These are phyloP conservation scores for Cladosporium velox DNA, from an alignment of 2,329 filamentous ascomycete species.

Conservation along the genomic window DNA sequence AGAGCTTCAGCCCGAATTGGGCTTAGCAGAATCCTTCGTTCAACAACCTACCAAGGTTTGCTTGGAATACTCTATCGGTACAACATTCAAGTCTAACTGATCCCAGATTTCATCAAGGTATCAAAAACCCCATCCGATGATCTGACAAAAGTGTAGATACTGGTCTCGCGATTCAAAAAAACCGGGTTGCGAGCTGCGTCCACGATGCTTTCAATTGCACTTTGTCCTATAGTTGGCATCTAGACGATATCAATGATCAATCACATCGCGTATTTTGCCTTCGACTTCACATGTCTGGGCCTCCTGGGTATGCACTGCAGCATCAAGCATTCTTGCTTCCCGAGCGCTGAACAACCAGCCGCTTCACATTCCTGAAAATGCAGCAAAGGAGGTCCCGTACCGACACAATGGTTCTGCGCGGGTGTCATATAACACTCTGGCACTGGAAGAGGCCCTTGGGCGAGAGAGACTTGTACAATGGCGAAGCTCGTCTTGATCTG, in stretches of 20 bases:
- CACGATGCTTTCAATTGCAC: neutral
- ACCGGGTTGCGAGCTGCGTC: no score
- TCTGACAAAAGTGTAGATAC: neutral
- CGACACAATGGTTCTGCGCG: neutral
- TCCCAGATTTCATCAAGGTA: neutral
- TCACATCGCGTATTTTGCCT: neutral
- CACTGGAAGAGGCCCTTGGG: neutral
- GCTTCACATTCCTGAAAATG: neutral
- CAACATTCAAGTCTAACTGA: neutral
- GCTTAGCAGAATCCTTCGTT: slow-evolving; percentile 9
- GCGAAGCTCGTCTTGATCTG: neutral
- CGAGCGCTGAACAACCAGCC: neutral
- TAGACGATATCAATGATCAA: neutral
- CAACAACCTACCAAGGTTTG: neutral
- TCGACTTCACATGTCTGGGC: neutral
- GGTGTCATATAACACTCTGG: neutral
- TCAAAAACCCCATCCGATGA: neutral
- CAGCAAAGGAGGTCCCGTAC: neutral
- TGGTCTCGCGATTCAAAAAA: neutral
- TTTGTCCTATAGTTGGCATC: neutral
- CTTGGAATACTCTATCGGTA: neutral
- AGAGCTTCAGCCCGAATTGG: slow-evolving; percentile 4
- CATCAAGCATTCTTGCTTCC: neutral
- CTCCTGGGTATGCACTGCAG: neutral
- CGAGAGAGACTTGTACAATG: neutral